Evolutionary conservation across 345 rosid species (phyloP).

Genomic region (Salix viminalis): DNA sequence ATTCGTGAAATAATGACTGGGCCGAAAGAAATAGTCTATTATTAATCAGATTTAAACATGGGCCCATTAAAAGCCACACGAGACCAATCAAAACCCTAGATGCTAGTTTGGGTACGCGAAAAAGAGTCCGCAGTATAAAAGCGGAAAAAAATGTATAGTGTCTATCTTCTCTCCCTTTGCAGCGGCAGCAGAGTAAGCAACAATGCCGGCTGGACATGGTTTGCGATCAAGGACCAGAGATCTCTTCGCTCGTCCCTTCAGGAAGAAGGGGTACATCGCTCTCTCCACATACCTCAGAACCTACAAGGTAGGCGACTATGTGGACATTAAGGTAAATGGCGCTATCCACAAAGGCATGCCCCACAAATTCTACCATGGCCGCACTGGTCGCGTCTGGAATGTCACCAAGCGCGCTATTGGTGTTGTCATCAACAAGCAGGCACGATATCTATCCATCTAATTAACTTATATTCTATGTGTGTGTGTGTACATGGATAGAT

Average conservation of each 20-base stretch:
- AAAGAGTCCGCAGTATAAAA: background rate
- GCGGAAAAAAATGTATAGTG: background rate
- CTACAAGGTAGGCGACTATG: constrained; percentile 50
- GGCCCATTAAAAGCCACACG: background rate
- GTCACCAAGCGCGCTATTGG: constrained; percentile 72
- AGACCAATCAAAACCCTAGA: background rate
- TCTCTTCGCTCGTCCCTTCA: constrained; percentile 51
- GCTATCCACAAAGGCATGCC: constrained; percentile 63
- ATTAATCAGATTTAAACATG: fast-evolving
- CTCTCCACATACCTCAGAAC: constrained; percentile 53
- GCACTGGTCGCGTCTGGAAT: constrained; percentile 69
- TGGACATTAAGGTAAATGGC: background rate
- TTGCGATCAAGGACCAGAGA: constrained; percentile 56
- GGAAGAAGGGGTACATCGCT: constrained; percentile 69
- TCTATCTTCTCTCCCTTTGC: too few species aligned
- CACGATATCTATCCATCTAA: background rate
- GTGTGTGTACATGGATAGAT: background rate
- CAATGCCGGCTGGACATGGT: constrained; percentile 68
- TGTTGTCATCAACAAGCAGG: constrained; percentile 69
- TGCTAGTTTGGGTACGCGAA: background rate
- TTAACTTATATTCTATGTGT: background rate
- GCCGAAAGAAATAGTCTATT: background rate
- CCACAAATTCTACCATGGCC: constrained; percentile 70
- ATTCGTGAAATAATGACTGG: background rate
- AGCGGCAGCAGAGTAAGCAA: background rate